phyloP scores from a whole-genome alignment of 495 filamentous ascomycete species.

The Trichoderma erinaceum region DNA sequence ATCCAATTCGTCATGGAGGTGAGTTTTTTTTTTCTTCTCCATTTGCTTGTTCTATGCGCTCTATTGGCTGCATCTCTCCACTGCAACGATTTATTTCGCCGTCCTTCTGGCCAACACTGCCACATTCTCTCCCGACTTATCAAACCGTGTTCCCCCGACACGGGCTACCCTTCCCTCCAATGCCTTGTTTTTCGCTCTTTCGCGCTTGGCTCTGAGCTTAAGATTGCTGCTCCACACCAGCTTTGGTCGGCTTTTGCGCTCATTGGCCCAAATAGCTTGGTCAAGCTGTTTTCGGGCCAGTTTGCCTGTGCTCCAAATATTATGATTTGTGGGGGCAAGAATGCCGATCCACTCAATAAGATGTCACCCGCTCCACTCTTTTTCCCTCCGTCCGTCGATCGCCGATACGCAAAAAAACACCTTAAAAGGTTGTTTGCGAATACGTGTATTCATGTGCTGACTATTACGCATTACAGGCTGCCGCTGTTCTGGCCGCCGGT shows the following conservation, averaged over 20 bases:
- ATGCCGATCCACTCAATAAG: conserved; percentile 13
- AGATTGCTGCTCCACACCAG: conserved; percentile 20
- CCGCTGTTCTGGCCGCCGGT: conserved; percentile 70
- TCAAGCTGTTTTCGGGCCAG: neutral
- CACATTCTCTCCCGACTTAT: neutral
- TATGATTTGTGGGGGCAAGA: neutral
- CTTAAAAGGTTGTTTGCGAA: neutral
- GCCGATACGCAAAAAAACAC: neutral
- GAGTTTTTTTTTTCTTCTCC: conserved; percentile 29
- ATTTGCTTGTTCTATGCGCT: conserved; percentile 18
- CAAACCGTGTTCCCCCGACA: conserved; percentile 1
- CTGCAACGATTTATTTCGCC: neutral
- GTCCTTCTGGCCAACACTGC: neutral
- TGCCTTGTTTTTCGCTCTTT: conserved; percentile 11
- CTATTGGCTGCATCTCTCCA: conserved; percentile 9
- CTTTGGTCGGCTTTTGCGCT: conserved; percentile 5
- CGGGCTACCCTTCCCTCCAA: neutral
- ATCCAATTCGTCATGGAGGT: conserved; percentile 96
- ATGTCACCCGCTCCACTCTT: conserved; percentile 7
- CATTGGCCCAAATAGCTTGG: neutral
- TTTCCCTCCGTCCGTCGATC: neutral
- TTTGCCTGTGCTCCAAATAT: neutral
- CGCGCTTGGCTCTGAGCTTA: conserved; percentile 11
- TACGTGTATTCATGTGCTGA: conserved; percentile 15
- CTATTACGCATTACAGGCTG: conserved; percentile 42